Evolutionary conservation across 192 early-diverging fungal species (phyloP).

Genomic region (Oehlia diaphana): DNA sequence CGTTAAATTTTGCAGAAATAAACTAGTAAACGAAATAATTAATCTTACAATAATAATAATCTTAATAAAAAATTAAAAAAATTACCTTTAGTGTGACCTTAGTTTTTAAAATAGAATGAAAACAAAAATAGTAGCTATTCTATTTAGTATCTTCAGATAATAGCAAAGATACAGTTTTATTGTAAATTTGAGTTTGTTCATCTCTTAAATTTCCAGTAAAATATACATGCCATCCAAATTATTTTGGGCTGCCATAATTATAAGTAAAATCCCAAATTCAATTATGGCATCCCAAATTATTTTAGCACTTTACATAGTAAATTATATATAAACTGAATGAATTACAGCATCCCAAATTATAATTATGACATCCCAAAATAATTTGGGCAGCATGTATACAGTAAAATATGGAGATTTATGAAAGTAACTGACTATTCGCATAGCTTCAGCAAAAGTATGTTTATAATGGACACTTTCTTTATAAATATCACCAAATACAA

Average conservation of each 20-base stretch:
- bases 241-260: too few species aligned
- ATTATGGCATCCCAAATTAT: too few species aligned
- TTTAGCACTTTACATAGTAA: too few species aligned
- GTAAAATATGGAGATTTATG: slow-evolving; percentile 3
- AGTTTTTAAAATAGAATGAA: slow-evolving; percentile 2
- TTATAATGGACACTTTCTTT: background rate
- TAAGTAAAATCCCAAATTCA: too few species aligned
- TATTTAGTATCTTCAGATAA: background rate
- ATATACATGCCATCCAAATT: too few species aligned
- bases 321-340: too few species aligned
- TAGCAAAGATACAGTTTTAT: background rate
- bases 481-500: slow-evolving; percentile 15
- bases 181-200: slow-evolving; percentile 1
- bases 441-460: background rate
- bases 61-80: background rate
- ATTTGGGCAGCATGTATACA: too few species aligned
- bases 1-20: background rate
- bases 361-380: too few species aligned
- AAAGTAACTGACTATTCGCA: slow-evolving; percentile 7
- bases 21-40: background rate
- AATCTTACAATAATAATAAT: background rate
- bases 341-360: too few species aligned
- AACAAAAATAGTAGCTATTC: background rate
- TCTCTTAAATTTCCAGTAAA: background rate
- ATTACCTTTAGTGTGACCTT: background rate